Evolutionary conservation across 148 eudicot species (phyloP).

Genomic region (Cornus florida): DNA sequence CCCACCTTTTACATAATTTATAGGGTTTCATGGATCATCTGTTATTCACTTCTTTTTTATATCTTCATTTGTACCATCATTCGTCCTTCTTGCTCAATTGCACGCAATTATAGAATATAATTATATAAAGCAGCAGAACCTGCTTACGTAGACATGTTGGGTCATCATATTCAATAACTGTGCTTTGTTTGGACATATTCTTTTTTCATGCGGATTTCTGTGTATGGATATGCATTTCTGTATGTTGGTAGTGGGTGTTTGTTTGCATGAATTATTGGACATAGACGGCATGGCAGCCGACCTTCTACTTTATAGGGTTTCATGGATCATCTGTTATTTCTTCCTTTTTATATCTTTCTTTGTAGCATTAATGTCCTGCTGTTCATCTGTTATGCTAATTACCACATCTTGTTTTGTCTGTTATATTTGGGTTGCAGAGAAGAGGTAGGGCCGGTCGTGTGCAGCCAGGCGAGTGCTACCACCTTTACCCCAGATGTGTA

Average conservation of each 20-base stretch:
- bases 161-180: background rate
- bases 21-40: background rate
- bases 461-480: constrained; percentile 95
- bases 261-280: background rate
- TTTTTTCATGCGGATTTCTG: background rate
- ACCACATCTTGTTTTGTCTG: background rate
- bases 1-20: background rate
- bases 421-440: constrained; percentile 55
- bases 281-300: background rate
- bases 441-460: constrained; percentile 99
- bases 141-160: background rate
- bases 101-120: background rate
- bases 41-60: too few species aligned
- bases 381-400: constrained; percentile 8
- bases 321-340: background rate
- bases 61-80: too few species aligned
- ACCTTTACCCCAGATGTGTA: constrained; percentile 86
- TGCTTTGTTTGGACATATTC: background rate
- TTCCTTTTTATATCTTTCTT: background rate
- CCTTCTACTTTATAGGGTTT: background rate
- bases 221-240: background rate
- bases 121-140: background rate
- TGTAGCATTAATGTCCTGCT: background rate
- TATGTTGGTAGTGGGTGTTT: background rate
- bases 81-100: background rate